Evolutionary conservation across 1,284 basidiomycete genomes (phyloP).

Genomic region (Gymnopus androsaceus): DNA sequence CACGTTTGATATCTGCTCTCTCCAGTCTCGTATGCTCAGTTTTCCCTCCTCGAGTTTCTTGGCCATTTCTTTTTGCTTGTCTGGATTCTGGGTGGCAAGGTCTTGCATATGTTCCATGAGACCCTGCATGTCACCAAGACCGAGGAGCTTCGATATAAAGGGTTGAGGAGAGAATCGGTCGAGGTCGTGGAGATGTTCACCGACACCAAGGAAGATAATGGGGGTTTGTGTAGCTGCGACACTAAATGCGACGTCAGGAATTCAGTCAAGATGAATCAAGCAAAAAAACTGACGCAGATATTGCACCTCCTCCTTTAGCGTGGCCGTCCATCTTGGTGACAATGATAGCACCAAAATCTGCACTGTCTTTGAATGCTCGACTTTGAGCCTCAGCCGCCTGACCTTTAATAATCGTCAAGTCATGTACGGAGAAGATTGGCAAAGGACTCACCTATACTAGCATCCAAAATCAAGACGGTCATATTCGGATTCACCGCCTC

Average conservation of each 20-base stretch:
- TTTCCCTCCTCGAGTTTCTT: constrained; percentile 98
- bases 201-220: constrained; percentile 98
- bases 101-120: constrained; percentile 99
- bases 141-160: constrained; percentile 96
- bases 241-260: constrained; percentile 42
- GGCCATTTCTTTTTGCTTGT: constrained; percentile 97
- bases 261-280: background rate
- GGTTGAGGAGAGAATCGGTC: constrained; percentile 96
- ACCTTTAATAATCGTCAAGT: constrained; percentile 49
- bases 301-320: constrained; percentile 98
- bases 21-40: constrained; percentile 95
- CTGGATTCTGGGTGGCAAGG: constrained; percentile 88
- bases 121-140: constrained; percentile 95
- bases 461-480: constrained; percentile 89
- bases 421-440: background rate
- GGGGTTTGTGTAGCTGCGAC: constrained; percentile 98
- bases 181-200: constrained; percentile 95
- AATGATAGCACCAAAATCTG: constrained; percentile 97
- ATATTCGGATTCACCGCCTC: constrained; percentile 92
- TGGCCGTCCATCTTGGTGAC: constrained; percentile 99
- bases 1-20: constrained; percentile 95
- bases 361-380: constrained; percentile 96
- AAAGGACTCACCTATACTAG: constrained; percentile 68
- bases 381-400: constrained; percentile 98
- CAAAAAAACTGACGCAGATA: constrained; percentile 83